Base-by-base conservation (phyloP, 441 rosid species). In the Dalechampia spathulata region DNA sequence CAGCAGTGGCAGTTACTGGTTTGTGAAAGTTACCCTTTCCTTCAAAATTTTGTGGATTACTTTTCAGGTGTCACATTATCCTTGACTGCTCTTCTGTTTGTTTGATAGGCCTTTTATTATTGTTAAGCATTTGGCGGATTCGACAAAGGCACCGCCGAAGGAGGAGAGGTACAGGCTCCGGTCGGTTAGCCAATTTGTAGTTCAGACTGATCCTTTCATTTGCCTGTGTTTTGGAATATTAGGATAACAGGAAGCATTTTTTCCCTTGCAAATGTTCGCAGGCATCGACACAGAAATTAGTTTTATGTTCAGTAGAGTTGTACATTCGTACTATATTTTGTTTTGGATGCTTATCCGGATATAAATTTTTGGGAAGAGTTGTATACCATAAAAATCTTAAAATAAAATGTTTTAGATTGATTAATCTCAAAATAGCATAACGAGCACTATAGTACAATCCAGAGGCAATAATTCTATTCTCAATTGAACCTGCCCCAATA, bases 41-140 rank as follows among this genome's bases (percentile, higher is more conserved):
- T 46, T 27, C 14, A 28, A 36, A 16, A 10, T n/a, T 2, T 11
- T 9, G 40, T 4, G 7, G 12, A 43, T 1, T n/a, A 17, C 22
- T 54, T 19, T 1, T 11, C 3, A 40, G 48, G 44, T 63, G 25
- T 7, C 23, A 19, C 7, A 30, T 23, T 37, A 38, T 51, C 9
- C 55, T 66, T 48, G 22, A 49, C 49, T 55, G 44, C 49, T 8
- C 40, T 28, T 25, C 51, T 47, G 67, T 25, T 27, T 73, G 49
- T 62, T 55, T 57, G 7, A 23, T 45, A 89, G 96, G 96, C 40
- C 28, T 80, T 60, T 41, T 92, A 49, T 62, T 89, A 51, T 44
- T 93, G 39, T 48, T 72, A 53, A 78, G 90, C 75, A 76, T 90
- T 15, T 85, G 90, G 87, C 74, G 96, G 63, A 75, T 87, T 61